phyloP scores from a whole-genome alignment of 2,329 filamentous ascomycete genomes.

The Ophiostoma sp. region DNA sequence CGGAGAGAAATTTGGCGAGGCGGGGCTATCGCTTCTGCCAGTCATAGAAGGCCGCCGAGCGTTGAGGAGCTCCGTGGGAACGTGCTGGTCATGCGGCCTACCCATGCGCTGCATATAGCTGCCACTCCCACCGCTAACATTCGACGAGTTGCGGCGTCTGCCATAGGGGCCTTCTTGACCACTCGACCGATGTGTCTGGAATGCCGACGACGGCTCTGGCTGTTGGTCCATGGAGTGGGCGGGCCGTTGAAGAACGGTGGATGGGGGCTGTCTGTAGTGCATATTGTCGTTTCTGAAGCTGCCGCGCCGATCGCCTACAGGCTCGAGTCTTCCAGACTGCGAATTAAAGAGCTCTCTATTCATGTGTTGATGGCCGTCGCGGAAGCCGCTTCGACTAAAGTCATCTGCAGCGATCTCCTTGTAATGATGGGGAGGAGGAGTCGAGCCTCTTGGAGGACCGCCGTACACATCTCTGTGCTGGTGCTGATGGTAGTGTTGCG shows the following conservation, averaged over 20 bases:
- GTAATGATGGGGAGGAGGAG: conserved; percentile 44
- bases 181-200: conserved; percentile 69
- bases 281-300: conserved; percentile 59
- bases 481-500: conserved; percentile 18
- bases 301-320: conserved; percentile 71
- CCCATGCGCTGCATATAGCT: conserved; percentile 51
- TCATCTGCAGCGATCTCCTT: conserved; percentile 93
- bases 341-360: conserved; percentile 86
- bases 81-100: conserved; percentile 41
- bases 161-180: conserved; percentile 62
- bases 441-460: conserved; percentile 19
- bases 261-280: conserved; percentile 58
- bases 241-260: conserved; percentile 69
- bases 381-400: conserved; percentile 78
- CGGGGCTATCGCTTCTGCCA: conserved; percentile 46
- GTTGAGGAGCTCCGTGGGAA: conserved; percentile 29
- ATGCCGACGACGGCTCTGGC: conserved; percentile 76
- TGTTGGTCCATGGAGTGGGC: conserved; percentile 46
- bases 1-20: conserved; percentile 42
- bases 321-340: conserved; percentile 89
- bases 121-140: conserved; percentile 81
- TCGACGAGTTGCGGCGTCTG: conserved; percentile 80
- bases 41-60: conserved; percentile 46
- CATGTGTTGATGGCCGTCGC: conserved; percentile 58
- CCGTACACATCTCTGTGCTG: conserved; percentile 51